Evolutionary conservation across 2,329 filamentous ascomycete genomes (phyloP).

Genomic region (Clarireedia homoeocarpa): DNA sequence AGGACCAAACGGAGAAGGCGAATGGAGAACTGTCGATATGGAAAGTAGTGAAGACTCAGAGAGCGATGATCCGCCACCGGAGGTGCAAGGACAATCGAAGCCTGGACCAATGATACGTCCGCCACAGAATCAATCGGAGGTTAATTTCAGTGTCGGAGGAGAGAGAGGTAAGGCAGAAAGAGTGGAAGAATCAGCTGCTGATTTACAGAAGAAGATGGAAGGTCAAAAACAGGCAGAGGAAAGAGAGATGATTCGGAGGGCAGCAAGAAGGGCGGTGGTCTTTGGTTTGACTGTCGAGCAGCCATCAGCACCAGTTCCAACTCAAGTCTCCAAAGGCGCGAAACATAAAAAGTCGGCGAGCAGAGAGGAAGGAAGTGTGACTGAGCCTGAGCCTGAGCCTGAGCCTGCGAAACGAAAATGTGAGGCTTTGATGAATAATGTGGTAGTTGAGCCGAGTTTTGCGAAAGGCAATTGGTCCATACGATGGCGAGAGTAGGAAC

Average conservation of each 20-base stretch:
- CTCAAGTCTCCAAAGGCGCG: neutral
- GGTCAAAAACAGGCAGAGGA: slow-evolving; percentile 14
- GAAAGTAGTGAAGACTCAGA: slow-evolving; percentile 34
- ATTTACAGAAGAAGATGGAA: slow-evolving; percentile 37
- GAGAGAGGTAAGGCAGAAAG: slow-evolving; percentile 47
- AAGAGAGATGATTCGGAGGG: slow-evolving; percentile 14
- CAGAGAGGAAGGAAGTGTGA: neutral
- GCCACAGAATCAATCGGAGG: slow-evolving; percentile 18
- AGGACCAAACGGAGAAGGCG: slow-evolving; percentile 31
- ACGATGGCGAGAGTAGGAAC: slow-evolving; percentile 4
- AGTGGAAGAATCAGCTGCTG: slow-evolving; percentile 43
- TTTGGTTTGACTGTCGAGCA: slow-evolving; percentile 13
- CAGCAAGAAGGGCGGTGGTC: slow-evolving; percentile 15
- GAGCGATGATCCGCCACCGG: neutral
- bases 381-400: neutral
- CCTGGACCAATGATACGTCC: slow-evolving; percentile 7
- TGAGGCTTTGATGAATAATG: slow-evolving; percentile 7
- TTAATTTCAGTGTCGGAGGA: slow-evolving; percentile 48
- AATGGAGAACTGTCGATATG: slow-evolving; percentile 39
- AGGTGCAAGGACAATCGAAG: neutral
- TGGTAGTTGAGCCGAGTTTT: slow-evolving; percentile 7
- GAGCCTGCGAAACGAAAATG: slow-evolving; percentile 2
- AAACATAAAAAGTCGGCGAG: neutral
- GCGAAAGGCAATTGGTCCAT: slow-evolving; percentile 9
- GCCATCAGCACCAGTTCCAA: neutral